A percentile compares a stretch with the other conserved stretches of the same genome.
Conservation (phyloP, 176 grass and related monocot species). For the Elaeis guineensis region DNA sequence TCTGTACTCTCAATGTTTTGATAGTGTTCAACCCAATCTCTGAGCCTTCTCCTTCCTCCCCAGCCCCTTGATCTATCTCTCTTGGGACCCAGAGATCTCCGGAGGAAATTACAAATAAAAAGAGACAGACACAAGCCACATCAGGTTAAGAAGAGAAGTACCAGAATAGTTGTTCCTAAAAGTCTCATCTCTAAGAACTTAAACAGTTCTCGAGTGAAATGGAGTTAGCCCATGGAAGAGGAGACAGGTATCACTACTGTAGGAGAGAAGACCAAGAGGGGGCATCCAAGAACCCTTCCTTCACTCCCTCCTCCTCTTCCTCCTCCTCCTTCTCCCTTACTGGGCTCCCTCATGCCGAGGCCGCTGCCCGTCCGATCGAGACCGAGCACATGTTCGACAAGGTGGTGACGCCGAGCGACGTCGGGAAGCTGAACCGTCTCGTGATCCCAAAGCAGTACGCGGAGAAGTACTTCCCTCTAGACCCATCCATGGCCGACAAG, state of each 20-base stretch:
- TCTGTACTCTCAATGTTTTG: too few relatives aligned
- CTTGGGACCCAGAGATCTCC: not conserved
- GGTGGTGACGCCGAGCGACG: conserved; percentile 74
- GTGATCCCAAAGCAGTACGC: conserved; percentile 80
- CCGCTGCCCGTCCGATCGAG: too few relatives aligned
- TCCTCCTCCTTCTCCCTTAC: not conserved
- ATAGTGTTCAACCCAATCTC: too few relatives aligned
- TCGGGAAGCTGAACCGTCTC: conserved; percentile 84
- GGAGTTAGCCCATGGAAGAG: not conserved
- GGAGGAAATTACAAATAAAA: too few relatives aligned
- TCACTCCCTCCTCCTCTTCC: not conserved
- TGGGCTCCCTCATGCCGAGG: too few relatives aligned
- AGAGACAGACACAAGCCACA: too few relatives aligned
- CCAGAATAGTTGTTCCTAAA: not conserved
- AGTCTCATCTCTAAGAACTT: too few relatives aligned
- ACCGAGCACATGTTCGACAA: conserved; percentile 68
- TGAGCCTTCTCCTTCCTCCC: too few relatives aligned
- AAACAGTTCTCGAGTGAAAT: not conserved
- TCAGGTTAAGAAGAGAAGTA: not conserved
- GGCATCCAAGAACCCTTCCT: not conserved
- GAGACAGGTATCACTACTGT: not conserved
- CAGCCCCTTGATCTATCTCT: not conserved
- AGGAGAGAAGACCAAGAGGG: not conserved
- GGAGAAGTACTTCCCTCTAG: conserved; percentile 53
- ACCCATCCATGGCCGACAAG: conserved; percentile 6